These are phyloP conservation scores for Xylariomycetidae sp. DNA, from an alignment of 2,329 filamentous ascomycete species.

Conservation along the genomic window DNA sequence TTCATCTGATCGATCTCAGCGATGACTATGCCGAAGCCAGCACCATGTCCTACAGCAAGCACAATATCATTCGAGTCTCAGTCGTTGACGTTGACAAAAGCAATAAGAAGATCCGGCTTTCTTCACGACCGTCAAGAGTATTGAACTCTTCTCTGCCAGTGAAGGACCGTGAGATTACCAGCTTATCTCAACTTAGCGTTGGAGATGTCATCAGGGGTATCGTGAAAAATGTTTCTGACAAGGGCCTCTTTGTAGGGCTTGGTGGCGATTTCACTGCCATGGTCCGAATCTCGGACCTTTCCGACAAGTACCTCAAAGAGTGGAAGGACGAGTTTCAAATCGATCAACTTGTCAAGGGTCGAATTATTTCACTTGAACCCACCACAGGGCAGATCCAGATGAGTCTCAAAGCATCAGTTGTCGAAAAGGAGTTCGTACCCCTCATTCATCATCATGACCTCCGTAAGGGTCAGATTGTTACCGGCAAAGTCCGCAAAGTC, in stretches of 20 bases:
- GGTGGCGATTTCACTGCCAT: conserved; percentile 78
- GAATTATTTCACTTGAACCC: conserved; percentile 68
- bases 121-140: conserved; percentile 80
- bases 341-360: conserved; percentile 86
- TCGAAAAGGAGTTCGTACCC: conserved; percentile 74
- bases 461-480: conserved; percentile 74
- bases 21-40: conserved; percentile 84
- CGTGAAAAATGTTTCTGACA: conserved; percentile 83
- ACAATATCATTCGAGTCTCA: conserved; percentile 84
- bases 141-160: conserved; percentile 79
- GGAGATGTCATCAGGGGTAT: conserved; percentile 87
- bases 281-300: conserved; percentile 82
- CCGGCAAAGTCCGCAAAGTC: conserved; percentile 87
- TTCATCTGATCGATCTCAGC: conserved; percentile 76
- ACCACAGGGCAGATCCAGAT: conserved; percentile 71
- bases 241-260: conserved; percentile 81
- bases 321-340: conserved; percentile 89
- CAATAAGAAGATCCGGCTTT: conserved; percentile 82
- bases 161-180: conserved; percentile 73
- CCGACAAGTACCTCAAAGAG: conserved; percentile 87
- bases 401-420: conserved; percentile 78
- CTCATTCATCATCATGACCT: conserved; percentile 73
- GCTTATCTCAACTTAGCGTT: conserved; percentile 63
- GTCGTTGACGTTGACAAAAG: conserved; percentile 73
- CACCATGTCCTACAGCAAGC: conserved; percentile 70